phyloP scores from a whole-genome alignment of 2,329 filamentous ascomycete genomes.

The Rutstroemia sp. region DNA sequence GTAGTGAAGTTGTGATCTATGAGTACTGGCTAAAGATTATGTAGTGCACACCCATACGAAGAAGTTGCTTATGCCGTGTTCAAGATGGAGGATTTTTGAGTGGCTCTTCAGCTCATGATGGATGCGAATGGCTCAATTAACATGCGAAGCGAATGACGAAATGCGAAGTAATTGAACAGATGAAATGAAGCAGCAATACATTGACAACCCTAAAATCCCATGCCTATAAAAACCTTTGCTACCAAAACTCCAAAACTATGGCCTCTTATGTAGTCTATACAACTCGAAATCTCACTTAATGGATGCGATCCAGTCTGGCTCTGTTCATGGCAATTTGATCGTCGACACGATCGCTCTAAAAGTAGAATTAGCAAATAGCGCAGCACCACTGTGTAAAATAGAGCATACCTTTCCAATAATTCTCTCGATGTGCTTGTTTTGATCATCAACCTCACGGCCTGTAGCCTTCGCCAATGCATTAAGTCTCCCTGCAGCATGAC shows the following conservation, averaged over 20 bases:
- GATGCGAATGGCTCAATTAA: no score
- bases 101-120: no score
- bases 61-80: background rate
- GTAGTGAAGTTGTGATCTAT: conserved; percentile 22
- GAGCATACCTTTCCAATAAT: conserved; percentile 67
- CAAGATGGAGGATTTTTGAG: background rate
- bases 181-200: background rate
- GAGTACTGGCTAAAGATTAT: background rate
- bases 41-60: background rate
- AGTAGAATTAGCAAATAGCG: conserved; percentile 25
- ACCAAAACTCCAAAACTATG: background rate
- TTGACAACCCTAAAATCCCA: background rate
- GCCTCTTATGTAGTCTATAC: background rate
- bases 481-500: conserved; percentile 57
- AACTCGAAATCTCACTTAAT: conserved; percentile 13
- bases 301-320: conserved; percentile 36
- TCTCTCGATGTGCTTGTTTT: conserved; percentile 70
- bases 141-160: background rate
- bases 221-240: background rate
- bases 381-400: conserved; percentile 1
- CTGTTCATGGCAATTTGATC: conserved; percentile 75
- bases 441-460: conserved; percentile 64
- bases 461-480: conserved; percentile 69
- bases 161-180: background rate
- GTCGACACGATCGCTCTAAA: conserved; percentile 73